These are phyloP conservation scores for Phycomyces blakesleeanus DNA, from an alignment of 192 early-diverging fungal species.

Conservation along the genomic window DNA sequence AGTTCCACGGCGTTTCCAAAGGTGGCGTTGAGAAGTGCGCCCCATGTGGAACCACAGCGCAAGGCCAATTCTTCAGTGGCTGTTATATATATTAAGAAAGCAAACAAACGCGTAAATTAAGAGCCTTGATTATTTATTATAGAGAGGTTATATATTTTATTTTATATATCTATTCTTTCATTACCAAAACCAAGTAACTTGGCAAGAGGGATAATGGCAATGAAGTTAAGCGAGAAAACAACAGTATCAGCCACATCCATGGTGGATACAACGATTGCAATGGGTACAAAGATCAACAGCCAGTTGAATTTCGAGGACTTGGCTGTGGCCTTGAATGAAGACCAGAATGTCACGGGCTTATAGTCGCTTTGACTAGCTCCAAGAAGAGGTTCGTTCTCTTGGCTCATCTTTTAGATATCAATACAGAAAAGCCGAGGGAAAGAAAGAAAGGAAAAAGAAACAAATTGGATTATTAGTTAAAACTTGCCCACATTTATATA, in stretches of 20 bases:
- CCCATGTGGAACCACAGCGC: slow-evolving; percentile 34
- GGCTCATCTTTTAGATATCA: slow-evolving; percentile 8
- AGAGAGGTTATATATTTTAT: slow-evolving; percentile 15
- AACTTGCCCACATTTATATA: too few relatives aligned
- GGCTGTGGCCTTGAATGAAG: slow-evolving; percentile 44
- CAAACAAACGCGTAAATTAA: background rate
- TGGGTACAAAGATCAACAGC: slow-evolving; percentile 71
- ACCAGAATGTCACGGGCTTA: slow-evolving; percentile 28
- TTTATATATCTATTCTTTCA: too few relatives aligned
- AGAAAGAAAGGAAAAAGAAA: background rate
- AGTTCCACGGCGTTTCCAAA: slow-evolving; percentile 83
- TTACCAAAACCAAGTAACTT: slow-evolving; percentile 51
- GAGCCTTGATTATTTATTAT: background rate
- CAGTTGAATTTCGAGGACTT: slow-evolving; percentile 65
- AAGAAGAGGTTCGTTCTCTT: slow-evolving; percentile 11
- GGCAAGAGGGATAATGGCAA: slow-evolving; percentile 88
- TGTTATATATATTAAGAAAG: slow-evolving; percentile 10
- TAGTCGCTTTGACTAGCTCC: background rate
- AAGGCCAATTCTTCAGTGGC: slow-evolving; percentile 73
- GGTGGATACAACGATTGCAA: slow-evolving; percentile 62
- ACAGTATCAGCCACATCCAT: slow-evolving; percentile 58
- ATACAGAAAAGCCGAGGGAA: background rate
- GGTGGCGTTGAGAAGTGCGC: slow-evolving; percentile 32
- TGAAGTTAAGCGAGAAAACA: slow-evolving; percentile 83
- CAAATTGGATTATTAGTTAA: background rate